phyloP scores from a whole-genome alignment of 495 filamentous ascomycete species.

The Daldinia decipiens region DNA sequence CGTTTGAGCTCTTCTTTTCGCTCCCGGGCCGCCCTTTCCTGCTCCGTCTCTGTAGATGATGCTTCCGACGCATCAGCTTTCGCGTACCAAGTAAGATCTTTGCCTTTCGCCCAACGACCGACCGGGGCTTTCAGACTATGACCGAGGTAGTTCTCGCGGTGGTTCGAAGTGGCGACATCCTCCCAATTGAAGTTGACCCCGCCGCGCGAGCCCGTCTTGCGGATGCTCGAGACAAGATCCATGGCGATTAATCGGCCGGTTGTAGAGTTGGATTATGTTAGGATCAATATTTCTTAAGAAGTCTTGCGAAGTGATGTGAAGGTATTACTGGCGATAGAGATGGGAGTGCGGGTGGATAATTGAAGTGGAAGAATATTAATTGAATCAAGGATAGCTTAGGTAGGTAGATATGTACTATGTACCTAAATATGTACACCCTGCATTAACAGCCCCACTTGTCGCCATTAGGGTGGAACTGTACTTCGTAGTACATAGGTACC shows the following conservation, averaged over 20 bases:
- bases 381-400: too few species aligned
- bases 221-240: slow-evolving; percentile 93
- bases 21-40: slow-evolving; percentile 69
- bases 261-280: background rate
- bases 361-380: background rate
- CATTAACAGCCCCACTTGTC: slow-evolving; percentile 1
- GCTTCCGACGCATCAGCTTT: slow-evolving; percentile 66
- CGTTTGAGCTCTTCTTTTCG: slow-evolving; percentile 80
- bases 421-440: too few species aligned
- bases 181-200: slow-evolving; percentile 97
- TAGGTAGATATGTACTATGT: too few species aligned
- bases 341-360: background rate
- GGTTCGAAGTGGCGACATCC: slow-evolving; percentile 84
- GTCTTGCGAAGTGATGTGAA: background rate
- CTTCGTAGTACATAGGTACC: too few species aligned
- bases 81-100: slow-evolving; percentile 89
- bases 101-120: slow-evolving; percentile 93
- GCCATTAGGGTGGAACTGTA: background rate
- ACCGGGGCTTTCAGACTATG: slow-evolving; percentile 96
- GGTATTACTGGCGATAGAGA: background rate
- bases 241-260: slow-evolving; percentile 57
- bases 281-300: background rate
- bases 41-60: slow-evolving; percentile 64
- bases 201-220: slow-evolving; percentile 93
- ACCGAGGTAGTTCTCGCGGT: slow-evolving; percentile 97